Base-by-base conservation (phyloP, 495 filamentous ascomycete species). In the Chaetomium fimeti region DNA sequence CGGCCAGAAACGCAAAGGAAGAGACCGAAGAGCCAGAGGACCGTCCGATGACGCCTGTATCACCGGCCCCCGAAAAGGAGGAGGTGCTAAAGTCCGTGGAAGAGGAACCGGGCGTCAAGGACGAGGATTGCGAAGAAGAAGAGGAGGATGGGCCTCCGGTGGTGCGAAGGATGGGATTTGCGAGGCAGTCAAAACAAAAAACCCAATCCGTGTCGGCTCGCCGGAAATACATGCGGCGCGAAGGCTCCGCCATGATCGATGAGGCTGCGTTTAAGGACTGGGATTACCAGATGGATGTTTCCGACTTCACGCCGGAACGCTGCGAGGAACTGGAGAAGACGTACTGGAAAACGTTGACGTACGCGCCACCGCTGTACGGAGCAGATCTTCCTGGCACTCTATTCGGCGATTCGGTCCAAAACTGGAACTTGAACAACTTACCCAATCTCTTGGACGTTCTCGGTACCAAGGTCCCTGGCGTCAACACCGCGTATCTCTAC, bases 401-500 rank as follows among this genome's bases (percentile, higher is more conserved):
- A n/a, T 98, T 98, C 70, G 89, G 94, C 67, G 92, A 97, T 20
- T 82, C 83, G 5, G 90, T 86, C n/a, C 87, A 87, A 22, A 81
- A 78, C 24, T 98, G 94, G 94, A 98, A 98, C 71, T 87, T 98
- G 12, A 92, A 93, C 61, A 93, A 95, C 72, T 83, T 98, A 24
- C 89, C 90, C 29, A 98, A 97, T 71, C 78, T 98, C 49, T 86
- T 98, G 7, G 95, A 98, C 76, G 91, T 98, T 5, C 79, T 98
- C 2, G 95, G 94, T 22, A 92, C 92, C 43, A 96, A 96, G 66
- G 90, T 98, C 0, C 94, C 94, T 15, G 94, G 94, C 63, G 94
- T 98, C 65, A 98, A 98, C 71, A 98, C 95, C 5, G 93, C 94
- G n/a, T 98, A 98, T 74, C 83, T 98, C 13, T 98, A 98, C 66